These are phyloP conservation scores for Breviolum minutum DNA, from an alignment of 73 alveolate genomes.

Conservation along the genomic window DNA sequence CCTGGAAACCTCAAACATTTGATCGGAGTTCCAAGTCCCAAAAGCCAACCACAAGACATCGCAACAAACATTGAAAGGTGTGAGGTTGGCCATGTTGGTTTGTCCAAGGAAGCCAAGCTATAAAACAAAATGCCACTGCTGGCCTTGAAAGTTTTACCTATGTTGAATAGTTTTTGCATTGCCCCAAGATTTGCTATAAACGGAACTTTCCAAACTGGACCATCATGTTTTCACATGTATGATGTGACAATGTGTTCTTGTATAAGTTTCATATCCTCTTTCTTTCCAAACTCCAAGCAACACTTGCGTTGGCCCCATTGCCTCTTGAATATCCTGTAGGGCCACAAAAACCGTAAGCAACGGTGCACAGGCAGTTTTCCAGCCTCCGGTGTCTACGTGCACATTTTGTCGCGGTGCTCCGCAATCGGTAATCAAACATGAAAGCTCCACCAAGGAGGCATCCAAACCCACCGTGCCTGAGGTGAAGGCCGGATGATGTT, in stretches of 20 bases:
- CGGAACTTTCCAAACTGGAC: background rate
- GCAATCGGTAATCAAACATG: conserved; percentile 80
- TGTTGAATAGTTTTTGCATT: background rate
- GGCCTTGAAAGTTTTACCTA: too few species aligned
- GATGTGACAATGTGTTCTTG: too few species aligned
- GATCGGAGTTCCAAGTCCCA: background rate
- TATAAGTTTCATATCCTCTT: too few species aligned
- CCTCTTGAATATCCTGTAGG: background rate
- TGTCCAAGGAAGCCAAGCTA: too few species aligned
- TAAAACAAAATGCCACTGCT: too few species aligned
- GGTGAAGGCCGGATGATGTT: too few species aligned
- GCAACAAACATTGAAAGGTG: too few species aligned
- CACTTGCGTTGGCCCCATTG: conserved; percentile 75
- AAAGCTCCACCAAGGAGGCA: conserved; percentile 52
- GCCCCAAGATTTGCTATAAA: background rate
- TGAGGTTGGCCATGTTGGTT: too few species aligned
- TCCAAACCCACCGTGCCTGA: conserved; percentile 36
- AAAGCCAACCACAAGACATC: background rate
- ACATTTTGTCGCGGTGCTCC: conserved; percentile 63
- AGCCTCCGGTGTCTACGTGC: conserved; percentile 88
- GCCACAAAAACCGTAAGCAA: conserved; percentile 64
- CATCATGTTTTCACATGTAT: too few species aligned
- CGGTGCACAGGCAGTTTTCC: conserved; percentile 84
- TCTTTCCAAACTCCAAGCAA: background rate
- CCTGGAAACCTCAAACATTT: conserved; percentile 61